Conservation (phyloP, 2,329 filamentous ascomycete genomes). For the Salinomyces thailandicus region DNA sequence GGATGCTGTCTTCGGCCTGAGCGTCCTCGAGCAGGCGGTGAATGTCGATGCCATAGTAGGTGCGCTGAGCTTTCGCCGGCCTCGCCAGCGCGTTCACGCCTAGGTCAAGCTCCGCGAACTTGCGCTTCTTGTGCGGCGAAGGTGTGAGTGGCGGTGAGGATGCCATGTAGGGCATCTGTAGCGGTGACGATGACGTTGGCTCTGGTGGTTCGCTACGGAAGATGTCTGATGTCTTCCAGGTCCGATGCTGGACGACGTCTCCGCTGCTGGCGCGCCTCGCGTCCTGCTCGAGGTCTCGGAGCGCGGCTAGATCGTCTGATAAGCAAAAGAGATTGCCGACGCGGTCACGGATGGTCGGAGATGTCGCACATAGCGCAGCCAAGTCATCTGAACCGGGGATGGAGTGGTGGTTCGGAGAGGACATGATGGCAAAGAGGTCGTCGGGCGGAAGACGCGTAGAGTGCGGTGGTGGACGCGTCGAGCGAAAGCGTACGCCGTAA, state of each 20-base stretch:
- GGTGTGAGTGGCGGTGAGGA: conserved; percentile 45
- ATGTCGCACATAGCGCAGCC: background rate
- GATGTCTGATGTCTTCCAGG: conserved; percentile 36
- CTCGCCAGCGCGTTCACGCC: conserved; percentile 17
- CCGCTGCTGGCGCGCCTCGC: conserved; percentile 32
- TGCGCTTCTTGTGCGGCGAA: conserved; percentile 25
- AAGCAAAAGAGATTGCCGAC: background rate
- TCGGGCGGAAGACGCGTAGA: background rate
- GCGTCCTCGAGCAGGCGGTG: conserved; percentile 69
- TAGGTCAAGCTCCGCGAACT: conserved; percentile 18
- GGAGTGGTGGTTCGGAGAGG: background rate
- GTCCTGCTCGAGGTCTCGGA: conserved; percentile 40
- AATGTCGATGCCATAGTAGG: conserved; percentile 89
- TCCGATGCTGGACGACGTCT: conserved; percentile 43
- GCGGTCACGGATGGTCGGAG: background rate
- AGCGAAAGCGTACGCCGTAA: background rate
- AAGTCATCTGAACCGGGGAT: background rate
- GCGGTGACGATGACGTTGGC: conserved; percentile 36
- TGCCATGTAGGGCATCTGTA: conserved; percentile 52
- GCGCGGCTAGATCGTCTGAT: conserved; percentile 19
- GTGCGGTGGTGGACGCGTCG: background rate
- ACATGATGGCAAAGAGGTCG: background rate
- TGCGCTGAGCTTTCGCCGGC: conserved; percentile 56
- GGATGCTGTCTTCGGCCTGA: conserved; percentile 44
- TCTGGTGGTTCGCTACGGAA: conserved; percentile 37